phyloP scores from a whole-genome alignment of 176 grass and related monocot species.

The Typha latifolia region DNA sequence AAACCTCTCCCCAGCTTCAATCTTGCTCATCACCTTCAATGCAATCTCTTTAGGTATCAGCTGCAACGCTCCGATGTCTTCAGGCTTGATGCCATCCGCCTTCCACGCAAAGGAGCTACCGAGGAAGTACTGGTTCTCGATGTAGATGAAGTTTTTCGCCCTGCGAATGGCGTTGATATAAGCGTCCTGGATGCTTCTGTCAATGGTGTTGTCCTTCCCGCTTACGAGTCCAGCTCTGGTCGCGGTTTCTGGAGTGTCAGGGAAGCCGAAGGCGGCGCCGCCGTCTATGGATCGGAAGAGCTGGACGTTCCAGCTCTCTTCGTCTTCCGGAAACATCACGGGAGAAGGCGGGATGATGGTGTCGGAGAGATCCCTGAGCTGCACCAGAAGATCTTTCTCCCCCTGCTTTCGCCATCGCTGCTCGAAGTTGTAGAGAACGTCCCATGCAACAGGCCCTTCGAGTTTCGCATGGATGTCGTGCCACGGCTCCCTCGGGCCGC shows the following conservation, averaged over 20 bases:
- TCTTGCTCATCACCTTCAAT: conserved; percentile 86
- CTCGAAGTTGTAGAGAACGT: conserved; percentile 83
- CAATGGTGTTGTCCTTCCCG: conserved; percentile 80
- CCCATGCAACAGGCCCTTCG: conserved; percentile 81
- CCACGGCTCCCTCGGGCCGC: conserved; percentile 84
- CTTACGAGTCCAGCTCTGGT: conserved; percentile 55
- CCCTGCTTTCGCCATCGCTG: conserved; percentile 89
- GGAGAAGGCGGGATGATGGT: conserved; percentile 63
- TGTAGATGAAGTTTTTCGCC: conserved; percentile 77
- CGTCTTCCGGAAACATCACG: conserved; percentile 55
- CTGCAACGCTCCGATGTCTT: conserved; percentile 58
- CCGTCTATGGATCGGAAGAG: conserved; percentile 80
- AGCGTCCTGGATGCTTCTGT: conserved; percentile 91
- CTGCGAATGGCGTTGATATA: conserved; percentile 83
- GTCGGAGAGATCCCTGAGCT: conserved; percentile 43
- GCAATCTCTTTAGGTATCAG: conserved; percentile 72
- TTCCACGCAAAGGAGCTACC: conserved; percentile 87
- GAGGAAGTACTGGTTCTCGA: conserved; percentile 93
- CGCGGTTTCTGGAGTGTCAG: conserved; percentile 54
- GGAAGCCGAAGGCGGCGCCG: conserved; percentile 60
- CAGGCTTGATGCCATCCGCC: conserved; percentile 52
- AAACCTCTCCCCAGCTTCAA: conserved; percentile 76
- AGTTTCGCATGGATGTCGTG: conserved; percentile 77
- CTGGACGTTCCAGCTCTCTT: conserved; percentile 73
- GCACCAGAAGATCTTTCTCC: conserved; percentile 32